These are phyloP conservation scores for Colletotrichum trifolii DNA, from an alignment of 2,329 filamentous ascomycete species.

Conservation along the genomic window DNA sequence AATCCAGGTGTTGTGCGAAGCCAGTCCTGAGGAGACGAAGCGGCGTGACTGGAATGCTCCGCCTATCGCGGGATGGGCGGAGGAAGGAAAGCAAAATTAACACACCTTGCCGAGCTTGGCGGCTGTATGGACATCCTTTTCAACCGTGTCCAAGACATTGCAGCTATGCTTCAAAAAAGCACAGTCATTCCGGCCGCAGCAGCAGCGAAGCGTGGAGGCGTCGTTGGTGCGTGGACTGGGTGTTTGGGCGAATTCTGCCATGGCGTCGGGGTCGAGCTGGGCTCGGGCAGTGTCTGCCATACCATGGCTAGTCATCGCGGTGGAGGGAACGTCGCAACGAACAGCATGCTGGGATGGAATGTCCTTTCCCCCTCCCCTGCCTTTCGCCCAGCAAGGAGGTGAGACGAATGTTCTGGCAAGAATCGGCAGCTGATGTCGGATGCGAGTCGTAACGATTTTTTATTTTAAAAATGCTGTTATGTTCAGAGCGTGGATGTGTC, in stretches of 20 bases:
- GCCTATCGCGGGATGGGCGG: neutral
- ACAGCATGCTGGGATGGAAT: slow-evolving; percentile 27
- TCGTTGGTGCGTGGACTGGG: slow-evolving; percentile 34
- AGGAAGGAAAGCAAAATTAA: slow-evolving; percentile 36
- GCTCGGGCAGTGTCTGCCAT: slow-evolving; percentile 31
- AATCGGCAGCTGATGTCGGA: no score
- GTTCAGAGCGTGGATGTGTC: no score
- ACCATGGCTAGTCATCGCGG: slow-evolving; percentile 25
- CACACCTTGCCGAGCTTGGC: slow-evolving; percentile 88
- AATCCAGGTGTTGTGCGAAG: slow-evolving; percentile 15
- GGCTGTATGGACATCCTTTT: slow-evolving; percentile 88
- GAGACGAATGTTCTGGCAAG: no score
- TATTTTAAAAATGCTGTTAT: no score
- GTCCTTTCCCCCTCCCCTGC: no score
- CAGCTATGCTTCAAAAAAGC: slow-evolving; percentile 85
- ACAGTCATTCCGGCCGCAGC: slow-evolving; percentile 86
- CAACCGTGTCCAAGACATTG: slow-evolving; percentile 80
- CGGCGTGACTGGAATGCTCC: slow-evolving; percentile 28
- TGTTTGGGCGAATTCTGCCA: slow-evolving; percentile 36
- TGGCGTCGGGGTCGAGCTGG: slow-evolving; percentile 24
- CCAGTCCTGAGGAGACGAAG: neutral
- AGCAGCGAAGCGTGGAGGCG: slow-evolving; percentile 70
- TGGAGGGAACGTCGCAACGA: slow-evolving; percentile 23
- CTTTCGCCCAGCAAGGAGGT: no score
- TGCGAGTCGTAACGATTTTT: no score